Percentiles rank a stretch among this genome's conserved stretches.
phyloP scores from a whole-genome alignment of 352 stramenopile species.

The Phytophthora brassicae region DNA sequence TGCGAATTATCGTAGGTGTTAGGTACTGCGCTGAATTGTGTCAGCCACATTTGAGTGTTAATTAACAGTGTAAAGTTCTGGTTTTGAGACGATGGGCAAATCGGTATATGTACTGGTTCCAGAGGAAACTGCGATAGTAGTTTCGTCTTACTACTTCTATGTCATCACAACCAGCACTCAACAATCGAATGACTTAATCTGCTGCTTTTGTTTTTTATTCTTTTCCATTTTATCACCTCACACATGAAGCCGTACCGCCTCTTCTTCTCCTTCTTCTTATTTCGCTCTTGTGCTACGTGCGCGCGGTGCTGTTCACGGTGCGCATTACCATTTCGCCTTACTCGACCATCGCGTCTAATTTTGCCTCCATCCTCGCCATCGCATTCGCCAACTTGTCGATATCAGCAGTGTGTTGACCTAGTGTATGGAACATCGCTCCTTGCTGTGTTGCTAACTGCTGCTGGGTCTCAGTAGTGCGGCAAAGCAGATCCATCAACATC shows the following conservation, averaged over 20 bases:
- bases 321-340: slow-evolving; percentile 45
- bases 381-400: slow-evolving; percentile 86
- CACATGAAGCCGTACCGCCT: slow-evolving; percentile 22
- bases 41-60: too few species aligned
- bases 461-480: slow-evolving; percentile 87
- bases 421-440: slow-evolving; percentile 89
- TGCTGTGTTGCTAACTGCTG: slow-evolving; percentile 90
- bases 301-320: slow-evolving; percentile 24
- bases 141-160: too few species aligned
- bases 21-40: too few species aligned
- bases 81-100: too few species aligned
- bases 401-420: slow-evolving; percentile 88
- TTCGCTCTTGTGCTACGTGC: slow-evolving; percentile 26
- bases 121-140: too few species aligned
- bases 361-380: slow-evolving; percentile 89
- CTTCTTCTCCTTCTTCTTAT: slow-evolving; percentile 16
- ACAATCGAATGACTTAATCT: slow-evolving; percentile 43
- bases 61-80: too few species aligned
- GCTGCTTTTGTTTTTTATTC: slow-evolving; percentile 38
- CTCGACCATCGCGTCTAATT: slow-evolving; percentile 83
- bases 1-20: too few species aligned
- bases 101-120: too few species aligned
- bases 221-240: slow-evolving; percentile 39
- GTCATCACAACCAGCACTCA: too few species aligned
- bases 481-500: slow-evolving; percentile 90